These are phyloP conservation scores for Calonectria pauciramosa DNA, from an alignment of 2,329 filamentous ascomycete genomes.

Conservation along the genomic window DNA sequence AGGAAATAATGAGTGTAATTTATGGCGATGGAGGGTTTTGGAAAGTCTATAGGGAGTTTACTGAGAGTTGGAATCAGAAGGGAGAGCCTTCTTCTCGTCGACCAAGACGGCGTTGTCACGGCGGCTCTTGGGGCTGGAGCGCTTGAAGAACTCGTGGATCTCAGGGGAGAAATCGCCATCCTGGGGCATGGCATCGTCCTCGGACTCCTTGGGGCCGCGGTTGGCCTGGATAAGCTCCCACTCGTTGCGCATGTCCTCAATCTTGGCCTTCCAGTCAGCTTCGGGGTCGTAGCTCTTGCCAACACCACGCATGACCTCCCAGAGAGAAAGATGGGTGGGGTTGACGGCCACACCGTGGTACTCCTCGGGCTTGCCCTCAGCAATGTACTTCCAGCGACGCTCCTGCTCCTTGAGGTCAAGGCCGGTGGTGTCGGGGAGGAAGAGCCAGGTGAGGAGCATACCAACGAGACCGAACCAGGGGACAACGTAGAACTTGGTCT, in stretches of 20 bases:
- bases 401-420: slow-evolving; percentile 98
- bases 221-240: slow-evolving; percentile 68
- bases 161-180: slow-evolving; percentile 66
- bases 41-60: neutral
- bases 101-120: slow-evolving; percentile 42
- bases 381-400: slow-evolving; percentile 90
- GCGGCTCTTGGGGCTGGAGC: slow-evolving; percentile 51
- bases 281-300: slow-evolving; percentile 88
- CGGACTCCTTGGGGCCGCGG: slow-evolving; percentile 63
- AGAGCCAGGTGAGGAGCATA: slow-evolving; percentile 85
- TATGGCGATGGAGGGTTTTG: neutral
- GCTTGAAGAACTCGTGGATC: slow-evolving; percentile 68
- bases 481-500: slow-evolving; percentile 90
- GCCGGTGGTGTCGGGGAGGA: slow-evolving; percentile 96
- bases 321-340: slow-evolving; percentile 87
- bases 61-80: slow-evolving; percentile 35
- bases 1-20: slow-evolving; percentile 2
- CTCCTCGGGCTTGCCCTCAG: slow-evolving; percentile 80
- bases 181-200: slow-evolving; percentile 55
- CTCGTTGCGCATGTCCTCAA: slow-evolving; percentile 81
- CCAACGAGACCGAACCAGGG: slow-evolving; percentile 95
- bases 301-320: slow-evolving; percentile 85
- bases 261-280: slow-evolving; percentile 85
- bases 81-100: slow-evolving; percentile 46
- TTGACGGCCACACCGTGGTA: slow-evolving; percentile 97